Evolutionary conservation across 192 early-diverging fungal genomes (phyloP).

Genomic region (Globomyces pollinis-pini): DNA sequence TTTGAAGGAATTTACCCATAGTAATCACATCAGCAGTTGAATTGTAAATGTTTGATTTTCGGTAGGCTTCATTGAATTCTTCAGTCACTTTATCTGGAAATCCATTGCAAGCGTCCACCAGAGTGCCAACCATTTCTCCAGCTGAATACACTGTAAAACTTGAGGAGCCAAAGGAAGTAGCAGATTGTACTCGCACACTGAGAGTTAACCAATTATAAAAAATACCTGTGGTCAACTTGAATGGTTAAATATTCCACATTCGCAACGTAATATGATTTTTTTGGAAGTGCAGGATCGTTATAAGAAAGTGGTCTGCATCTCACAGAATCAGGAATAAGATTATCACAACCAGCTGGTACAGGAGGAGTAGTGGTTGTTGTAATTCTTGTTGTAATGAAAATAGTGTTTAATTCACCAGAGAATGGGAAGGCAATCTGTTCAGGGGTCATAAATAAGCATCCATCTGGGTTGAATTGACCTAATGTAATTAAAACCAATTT

Average conservation of each 20-base stretch:
- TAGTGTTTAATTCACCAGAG: constrained; percentile 12
- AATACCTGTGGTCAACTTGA: constrained; percentile 12
- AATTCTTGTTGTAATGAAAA: constrained; percentile 30
- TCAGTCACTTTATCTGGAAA: neutral
- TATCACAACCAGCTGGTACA: constrained; percentile 8
- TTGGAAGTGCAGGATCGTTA: constrained; percentile 5
- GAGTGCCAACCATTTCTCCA: neutral
- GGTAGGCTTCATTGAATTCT: neutral
- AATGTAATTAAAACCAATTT: neutral
- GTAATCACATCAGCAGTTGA: too few species aligned
- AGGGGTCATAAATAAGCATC: constrained; percentile 20
- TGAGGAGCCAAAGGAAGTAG: neutral
- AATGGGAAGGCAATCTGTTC: constrained; percentile 22
- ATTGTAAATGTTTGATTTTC: too few species aligned
- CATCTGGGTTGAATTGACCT: constrained; percentile 1
- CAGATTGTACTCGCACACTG: constrained; percentile 5
- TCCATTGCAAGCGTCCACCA: neutral
- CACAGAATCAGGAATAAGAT: constrained; percentile 4
- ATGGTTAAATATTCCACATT: constrained; percentile 29
- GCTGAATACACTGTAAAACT: neutral
- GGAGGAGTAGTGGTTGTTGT: constrained; percentile 14
- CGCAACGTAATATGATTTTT: constrained; percentile 19
- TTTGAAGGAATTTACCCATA: too few species aligned
- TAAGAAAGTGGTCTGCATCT: neutral
- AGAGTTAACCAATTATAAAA: neutral